A percentile compares a stretch with the other conserved stretches of the same genome.
These are phyloP conservation scores for Eucalyptus tenuipes DNA, from an alignment of 345 rosid species.

Conservation along the genomic window DNA sequence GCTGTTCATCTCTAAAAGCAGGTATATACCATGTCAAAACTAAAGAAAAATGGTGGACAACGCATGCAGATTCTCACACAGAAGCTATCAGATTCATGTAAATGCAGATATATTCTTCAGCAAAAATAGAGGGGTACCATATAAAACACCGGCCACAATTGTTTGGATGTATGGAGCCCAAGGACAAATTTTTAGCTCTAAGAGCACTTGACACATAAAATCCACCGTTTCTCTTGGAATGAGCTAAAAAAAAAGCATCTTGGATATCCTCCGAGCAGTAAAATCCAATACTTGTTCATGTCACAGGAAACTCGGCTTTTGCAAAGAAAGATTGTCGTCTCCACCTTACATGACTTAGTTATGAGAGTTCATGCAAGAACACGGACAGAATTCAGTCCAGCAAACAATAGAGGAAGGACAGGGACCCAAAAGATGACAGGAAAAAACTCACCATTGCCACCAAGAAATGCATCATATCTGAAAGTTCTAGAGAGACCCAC, in stretches of 20 bases:
- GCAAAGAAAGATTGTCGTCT: background rate
- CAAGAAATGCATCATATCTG: background rate
- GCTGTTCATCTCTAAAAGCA: background rate
- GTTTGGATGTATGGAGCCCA: background rate
- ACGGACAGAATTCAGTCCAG: background rate
- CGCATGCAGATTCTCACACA: constrained; percentile 43
- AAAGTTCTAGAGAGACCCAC: background rate
- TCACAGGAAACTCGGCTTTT: background rate
- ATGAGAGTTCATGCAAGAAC: background rate
- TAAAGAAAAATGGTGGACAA: background rate
- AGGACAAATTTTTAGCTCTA: background rate
- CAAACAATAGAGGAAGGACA: background rate
- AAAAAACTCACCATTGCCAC: background rate
- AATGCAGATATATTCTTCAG: constrained; percentile 79
- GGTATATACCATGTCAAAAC: background rate
- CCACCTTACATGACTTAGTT: background rate
- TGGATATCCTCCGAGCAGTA: background rate
- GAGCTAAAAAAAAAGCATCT: background rate
- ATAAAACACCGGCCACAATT: background rate
- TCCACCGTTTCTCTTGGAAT: background rate
- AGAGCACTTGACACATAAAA: background rate
- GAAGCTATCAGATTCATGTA: constrained; percentile 87
- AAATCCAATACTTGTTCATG: background rate
- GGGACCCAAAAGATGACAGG: background rate
- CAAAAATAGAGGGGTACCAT: background rate